Conservation (phyloP, 169 alveolate species). For the Amoebophrya sp. region DNA sequence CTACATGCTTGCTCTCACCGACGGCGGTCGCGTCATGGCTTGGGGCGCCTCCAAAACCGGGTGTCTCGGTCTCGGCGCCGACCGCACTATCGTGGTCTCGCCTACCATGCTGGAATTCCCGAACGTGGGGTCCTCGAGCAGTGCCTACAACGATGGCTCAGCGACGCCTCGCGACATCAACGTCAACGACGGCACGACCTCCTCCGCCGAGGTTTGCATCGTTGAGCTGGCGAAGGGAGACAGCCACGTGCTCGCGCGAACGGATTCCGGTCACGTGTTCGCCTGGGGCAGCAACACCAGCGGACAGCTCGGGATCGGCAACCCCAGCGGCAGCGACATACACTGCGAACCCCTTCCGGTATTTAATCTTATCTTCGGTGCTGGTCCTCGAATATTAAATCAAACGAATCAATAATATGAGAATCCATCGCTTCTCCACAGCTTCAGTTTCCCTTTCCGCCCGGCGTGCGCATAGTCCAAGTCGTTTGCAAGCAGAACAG, state of each 20-base stretch:
- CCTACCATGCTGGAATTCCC: too few relatives aligned
- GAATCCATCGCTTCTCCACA: background rate
- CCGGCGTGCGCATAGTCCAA: background rate
- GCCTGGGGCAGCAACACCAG: background rate
- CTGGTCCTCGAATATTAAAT: background rate
- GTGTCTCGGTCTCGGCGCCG: too few relatives aligned
- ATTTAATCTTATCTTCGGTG: background rate
- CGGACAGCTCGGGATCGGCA: background rate
- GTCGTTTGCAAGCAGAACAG: background rate
- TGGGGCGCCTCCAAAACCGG: too few relatives aligned
- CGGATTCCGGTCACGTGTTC: background rate
- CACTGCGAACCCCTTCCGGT: background rate
- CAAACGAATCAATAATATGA: background rate
- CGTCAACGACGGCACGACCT: too few relatives aligned
- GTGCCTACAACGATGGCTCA: too few relatives aligned
- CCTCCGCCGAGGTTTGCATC: too few relatives aligned
- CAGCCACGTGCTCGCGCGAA: background rate
- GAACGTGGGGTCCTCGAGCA: too few relatives aligned
- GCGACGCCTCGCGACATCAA: too few relatives aligned
- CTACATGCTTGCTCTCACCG: too few relatives aligned
- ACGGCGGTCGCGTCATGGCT: too few relatives aligned
- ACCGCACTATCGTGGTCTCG: too few relatives aligned
- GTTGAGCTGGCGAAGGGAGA: background rate
- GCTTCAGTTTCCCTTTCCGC: background rate
- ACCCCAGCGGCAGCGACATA: background rate